A percentile compares a stretch with the other conserved stretches of the same genome.
Conservation (phyloP, 2,329 filamentous ascomycete genomes). For the Pseudogymnoascus sp. region DNA sequence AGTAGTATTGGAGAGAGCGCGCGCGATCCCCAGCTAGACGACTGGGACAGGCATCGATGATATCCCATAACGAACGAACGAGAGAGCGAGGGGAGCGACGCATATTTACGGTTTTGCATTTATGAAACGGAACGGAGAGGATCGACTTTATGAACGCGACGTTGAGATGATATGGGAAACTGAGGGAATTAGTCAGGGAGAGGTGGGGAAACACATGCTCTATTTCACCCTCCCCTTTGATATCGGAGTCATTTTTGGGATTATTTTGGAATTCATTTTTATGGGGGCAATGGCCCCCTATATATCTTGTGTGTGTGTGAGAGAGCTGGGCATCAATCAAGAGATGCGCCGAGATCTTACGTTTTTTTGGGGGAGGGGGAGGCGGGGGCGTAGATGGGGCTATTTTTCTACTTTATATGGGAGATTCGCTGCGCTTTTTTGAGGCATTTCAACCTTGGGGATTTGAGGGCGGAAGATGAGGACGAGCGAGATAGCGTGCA, state of each 20-base stretch:
- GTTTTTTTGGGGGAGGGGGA: background rate
- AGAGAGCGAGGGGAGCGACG: background rate
- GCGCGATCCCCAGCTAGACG: background rate
- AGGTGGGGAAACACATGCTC: background rate
- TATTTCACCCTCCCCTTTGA: background rate
- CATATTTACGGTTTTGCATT: background rate
- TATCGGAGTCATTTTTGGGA: conserved; percentile 5
- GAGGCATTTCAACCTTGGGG: background rate
- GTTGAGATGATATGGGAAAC: conserved; percentile 4
- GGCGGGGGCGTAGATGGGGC: background rate
- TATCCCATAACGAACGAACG: background rate
- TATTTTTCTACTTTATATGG: background rate
- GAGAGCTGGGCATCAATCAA: background rate
- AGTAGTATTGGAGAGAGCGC: conserved; percentile 1
- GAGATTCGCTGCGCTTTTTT: background rate
- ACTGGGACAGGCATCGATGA: background rate
- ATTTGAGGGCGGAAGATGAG: background rate
- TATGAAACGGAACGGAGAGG: conserved; percentile 1
- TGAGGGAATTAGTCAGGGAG: background rate
- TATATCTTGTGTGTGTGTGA: background rate
- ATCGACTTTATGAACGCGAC: conserved; percentile 7
- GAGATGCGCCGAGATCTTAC: background rate
- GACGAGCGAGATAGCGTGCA: conserved; percentile 6
- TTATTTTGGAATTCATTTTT: background rate
- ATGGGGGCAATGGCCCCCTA: background rate